Conservation (phyloP, 768 basidiomycete genomes). For the Vararia minispora region DNA sequence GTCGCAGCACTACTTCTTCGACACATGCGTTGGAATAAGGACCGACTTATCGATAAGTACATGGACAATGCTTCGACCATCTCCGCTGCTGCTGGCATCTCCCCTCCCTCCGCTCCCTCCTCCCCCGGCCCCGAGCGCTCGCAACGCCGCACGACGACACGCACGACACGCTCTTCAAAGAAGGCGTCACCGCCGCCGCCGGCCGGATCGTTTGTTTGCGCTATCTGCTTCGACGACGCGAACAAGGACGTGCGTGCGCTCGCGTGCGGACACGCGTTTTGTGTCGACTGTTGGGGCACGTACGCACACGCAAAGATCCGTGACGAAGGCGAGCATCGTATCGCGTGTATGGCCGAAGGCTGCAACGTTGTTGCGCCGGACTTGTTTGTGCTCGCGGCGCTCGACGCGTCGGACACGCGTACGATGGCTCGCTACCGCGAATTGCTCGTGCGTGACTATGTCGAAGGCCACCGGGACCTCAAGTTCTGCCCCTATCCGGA, state of each 20-base stretch:
- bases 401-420: constrained; percentile 44
- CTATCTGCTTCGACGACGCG: constrained; percentile 85
- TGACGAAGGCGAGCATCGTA: constrained; percentile 63
- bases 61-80: constrained; percentile 82
- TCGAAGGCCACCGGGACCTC: constrained; percentile 68
- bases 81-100: constrained; percentile 66
- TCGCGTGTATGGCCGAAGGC: constrained; percentile 74
- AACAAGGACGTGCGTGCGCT: constrained; percentile 54
- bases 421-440: constrained; percentile 70
- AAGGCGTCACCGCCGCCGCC: constrained; percentile 14
- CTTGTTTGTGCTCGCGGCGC: constrained; percentile 42
- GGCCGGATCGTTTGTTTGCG: constrained; percentile 65
- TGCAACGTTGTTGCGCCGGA: constrained; percentile 60
- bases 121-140: constrained; percentile 18
- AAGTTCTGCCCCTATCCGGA: constrained; percentile 94
- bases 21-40: constrained; percentile 89
- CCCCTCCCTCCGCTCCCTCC: constrained; percentile 28
- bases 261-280: constrained; percentile 78
- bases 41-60: constrained; percentile 90
- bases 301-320: constrained; percentile 74
- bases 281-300: constrained; percentile 73
- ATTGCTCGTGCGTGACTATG: constrained; percentile 83
- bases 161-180: constrained; percentile 16
- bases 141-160: constrained; percentile 22
- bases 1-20: constrained; percentile 73